These are phyloP conservation scores for Daedaleopsis nitida DNA, from an alignment of 768 basidiomycete genomes.

Conservation along the genomic window DNA sequence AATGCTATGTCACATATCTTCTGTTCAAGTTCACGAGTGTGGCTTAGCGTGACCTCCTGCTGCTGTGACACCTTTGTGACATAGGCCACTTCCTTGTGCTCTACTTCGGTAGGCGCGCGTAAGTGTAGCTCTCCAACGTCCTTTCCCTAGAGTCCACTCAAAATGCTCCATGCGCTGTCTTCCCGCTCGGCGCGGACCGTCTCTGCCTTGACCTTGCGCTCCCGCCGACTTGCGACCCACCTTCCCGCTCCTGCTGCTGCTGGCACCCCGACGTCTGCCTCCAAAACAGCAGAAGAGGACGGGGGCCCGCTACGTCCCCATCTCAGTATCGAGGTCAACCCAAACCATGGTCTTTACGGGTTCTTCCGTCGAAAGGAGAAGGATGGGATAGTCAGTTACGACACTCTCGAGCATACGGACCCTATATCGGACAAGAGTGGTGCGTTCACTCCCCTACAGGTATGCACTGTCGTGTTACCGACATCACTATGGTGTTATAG, in stretches of 20 bases:
- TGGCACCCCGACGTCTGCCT: not conserved
- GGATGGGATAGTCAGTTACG: conserved; percentile 54
- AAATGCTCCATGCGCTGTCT: conserved; percentile 9
- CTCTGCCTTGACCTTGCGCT: not conserved
- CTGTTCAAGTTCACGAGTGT: not conserved
- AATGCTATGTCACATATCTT: conserved; percentile 6
- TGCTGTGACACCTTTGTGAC: not conserved
- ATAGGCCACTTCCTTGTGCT: too few relatives aligned
- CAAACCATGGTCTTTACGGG: conserved; percentile 74
- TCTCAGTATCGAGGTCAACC: conserved; percentile 44
- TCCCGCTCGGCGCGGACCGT: conserved; percentile 5
- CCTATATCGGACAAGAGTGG: conserved; percentile 37
- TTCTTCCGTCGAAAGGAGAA: conserved; percentile 69
- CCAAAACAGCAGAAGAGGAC: conserved; percentile 12
- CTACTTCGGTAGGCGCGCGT: not conserved
- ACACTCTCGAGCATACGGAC: conserved; percentile 43
- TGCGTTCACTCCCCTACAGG: conserved; percentile 26
- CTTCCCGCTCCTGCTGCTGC: conserved; percentile 5
- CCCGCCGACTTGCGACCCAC: conserved; percentile 16
- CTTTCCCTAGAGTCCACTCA: not conserved
- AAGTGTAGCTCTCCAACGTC: not conserved
- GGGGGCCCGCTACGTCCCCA: conserved; percentile 42
- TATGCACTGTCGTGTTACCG: not conserved
- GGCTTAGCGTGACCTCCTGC: not conserved
- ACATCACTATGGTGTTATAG: conserved; percentile 33